Percentiles rank a stretch among this genome's conserved stretches.
Evolutionary conservation across 2,329 filamentous ascomycete species (phyloP).

Genomic region (Fusarium chuoi): DNA sequence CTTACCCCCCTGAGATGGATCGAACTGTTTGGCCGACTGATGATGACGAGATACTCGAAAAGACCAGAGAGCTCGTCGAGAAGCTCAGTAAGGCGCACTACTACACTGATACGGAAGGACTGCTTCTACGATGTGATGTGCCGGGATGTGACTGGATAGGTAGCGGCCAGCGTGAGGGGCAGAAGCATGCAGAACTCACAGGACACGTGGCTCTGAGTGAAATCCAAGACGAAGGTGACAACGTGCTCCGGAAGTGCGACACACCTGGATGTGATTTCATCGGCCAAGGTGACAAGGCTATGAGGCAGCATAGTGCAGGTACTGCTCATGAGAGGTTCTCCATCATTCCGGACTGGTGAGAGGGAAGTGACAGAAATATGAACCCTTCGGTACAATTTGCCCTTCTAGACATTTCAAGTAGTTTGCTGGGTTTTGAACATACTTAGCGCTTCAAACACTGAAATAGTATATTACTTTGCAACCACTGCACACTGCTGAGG

Average conservation of each 20-base stretch:
- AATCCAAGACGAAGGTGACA: slow-evolving; percentile 82
- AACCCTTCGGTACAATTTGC: not conserved
- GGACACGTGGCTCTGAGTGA: slow-evolving; percentile 69
- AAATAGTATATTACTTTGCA: not conserved
- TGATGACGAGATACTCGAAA: slow-evolving; percentile 75
- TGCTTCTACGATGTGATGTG: slow-evolving; percentile 80
- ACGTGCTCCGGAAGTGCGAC: slow-evolving; percentile 81
- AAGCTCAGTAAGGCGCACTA: slow-evolving; percentile 79
- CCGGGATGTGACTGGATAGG: slow-evolving; percentile 72
- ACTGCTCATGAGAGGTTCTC: slow-evolving; percentile 66
- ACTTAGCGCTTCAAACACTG: not conserved
- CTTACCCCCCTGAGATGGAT: slow-evolving; percentile 78
- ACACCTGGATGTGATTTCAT: slow-evolving; percentile 68
- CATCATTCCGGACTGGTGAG: slow-evolving; percentile 50
- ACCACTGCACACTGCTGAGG: not conserved
- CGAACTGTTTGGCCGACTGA: slow-evolving; percentile 66
- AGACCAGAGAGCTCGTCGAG: slow-evolving; percentile 71
- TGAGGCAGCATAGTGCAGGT: slow-evolving; percentile 66
- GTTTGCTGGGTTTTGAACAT: not conserved
- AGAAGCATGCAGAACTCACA: slow-evolving; percentile 69
- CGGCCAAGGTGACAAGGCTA: slow-evolving; percentile 71
- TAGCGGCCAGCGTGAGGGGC: slow-evolving; percentile 71
- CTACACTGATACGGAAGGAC: slow-evolving; percentile 86
- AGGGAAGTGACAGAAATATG: not conserved
- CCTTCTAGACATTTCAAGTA: not conserved